phyloP scores from a whole-genome alignment of 805 yeast genomes.

The Sungouiella blattae region DNA sequence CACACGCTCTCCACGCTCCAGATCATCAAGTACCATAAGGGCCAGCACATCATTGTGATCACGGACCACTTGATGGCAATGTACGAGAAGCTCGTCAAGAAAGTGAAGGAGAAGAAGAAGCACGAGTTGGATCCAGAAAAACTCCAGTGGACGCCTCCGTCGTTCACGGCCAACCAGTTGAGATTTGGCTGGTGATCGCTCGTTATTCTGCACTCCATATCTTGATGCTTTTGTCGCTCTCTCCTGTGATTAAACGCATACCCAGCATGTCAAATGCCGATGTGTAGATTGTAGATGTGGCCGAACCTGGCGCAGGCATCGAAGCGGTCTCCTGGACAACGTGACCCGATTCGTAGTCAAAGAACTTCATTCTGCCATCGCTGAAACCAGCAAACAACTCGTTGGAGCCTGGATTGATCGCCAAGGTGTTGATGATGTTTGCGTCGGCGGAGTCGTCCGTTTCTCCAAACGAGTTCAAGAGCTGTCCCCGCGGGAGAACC shows the following conservation, averaged over 20 bases:
- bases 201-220: slow-evolving; percentile 56
- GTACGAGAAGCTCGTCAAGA: slow-evolving; percentile 58
- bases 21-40: slow-evolving; percentile 87
- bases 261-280: slow-evolving; percentile 80
- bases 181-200: slow-evolving; percentile 95
- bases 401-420: slow-evolving; percentile 57
- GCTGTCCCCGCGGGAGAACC: slow-evolving; percentile 73
- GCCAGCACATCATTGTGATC: slow-evolving; percentile 85
- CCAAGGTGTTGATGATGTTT: slow-evolving; percentile 63
- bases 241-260: slow-evolving; percentile 76
- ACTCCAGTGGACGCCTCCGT: slow-evolving; percentile 91
- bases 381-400: slow-evolving; percentile 80
- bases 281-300: slow-evolving; percentile 64
- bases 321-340: slow-evolving; percentile 54
- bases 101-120: slow-evolving; percentile 61
- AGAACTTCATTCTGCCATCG: slow-evolving; percentile 72
- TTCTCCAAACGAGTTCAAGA: slow-evolving; percentile 55
- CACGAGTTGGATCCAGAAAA: slow-evolving; percentile 71
- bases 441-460: slow-evolving; percentile 28
- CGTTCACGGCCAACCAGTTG: slow-evolving; percentile 91
- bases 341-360: slow-evolving; percentile 72
- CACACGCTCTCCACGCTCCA: slow-evolving; percentile 91
- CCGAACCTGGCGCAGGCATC: slow-evolving; percentile 65
- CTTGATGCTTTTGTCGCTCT: slow-evolving; percentile 83
- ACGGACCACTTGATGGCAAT: slow-evolving; percentile 78